Evolutionary conservation across 1,139 yeast species (phyloP), one percentile per base, ranked within the genome.

Genomic region (Debaryomycetaceae sp.): DNA sequence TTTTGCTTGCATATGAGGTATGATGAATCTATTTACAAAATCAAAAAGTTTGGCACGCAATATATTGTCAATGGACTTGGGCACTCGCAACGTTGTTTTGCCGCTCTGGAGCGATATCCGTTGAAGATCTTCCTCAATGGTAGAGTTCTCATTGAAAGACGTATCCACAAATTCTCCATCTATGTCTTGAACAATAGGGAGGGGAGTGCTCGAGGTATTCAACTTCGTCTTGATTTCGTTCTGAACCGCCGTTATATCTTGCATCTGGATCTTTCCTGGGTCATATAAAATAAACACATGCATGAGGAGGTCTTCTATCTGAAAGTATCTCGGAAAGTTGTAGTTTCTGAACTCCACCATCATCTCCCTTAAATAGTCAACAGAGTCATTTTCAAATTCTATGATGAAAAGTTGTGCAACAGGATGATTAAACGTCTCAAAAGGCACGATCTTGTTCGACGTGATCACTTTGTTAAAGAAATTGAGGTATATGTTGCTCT

Each of bases 371-470:
- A 81, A 58, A 5, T 67, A 58, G 11, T 76, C 82, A 3, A 81
- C 53, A 1, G 83, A 67, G 45, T 81, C 82, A 9, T 52, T 47
- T 9, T 65, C 65, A 37, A 45, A 61, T 42, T 84, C 73, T 3
- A 91, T 70, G 5, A 85, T 83, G 39, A 89, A 73, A 14, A 91
- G 61, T 39, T 91, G 87, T 1, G 89, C 76, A 1, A 89, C 78
- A 0, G 98, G 98, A 57, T 92, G 98, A 50, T 87, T 84, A 57
- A 91, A 84, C 3, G 92, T 83, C 58, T 92, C 98, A 58, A 87
- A 89, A 1, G 95, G 84, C 2, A 88, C 81, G 5, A 87, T 67
- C 17, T 75, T 74, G 30, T 79, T 74, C 11, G 85, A 73, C 0
- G 91, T 73, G 17, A 86, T 68, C 19, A 87, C 58, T 46, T 81